These are phyloP conservation scores for Raffaelea deltoideospora DNA, from an alignment of 2,329 filamentous ascomycete species.

Conservation along the genomic window DNA sequence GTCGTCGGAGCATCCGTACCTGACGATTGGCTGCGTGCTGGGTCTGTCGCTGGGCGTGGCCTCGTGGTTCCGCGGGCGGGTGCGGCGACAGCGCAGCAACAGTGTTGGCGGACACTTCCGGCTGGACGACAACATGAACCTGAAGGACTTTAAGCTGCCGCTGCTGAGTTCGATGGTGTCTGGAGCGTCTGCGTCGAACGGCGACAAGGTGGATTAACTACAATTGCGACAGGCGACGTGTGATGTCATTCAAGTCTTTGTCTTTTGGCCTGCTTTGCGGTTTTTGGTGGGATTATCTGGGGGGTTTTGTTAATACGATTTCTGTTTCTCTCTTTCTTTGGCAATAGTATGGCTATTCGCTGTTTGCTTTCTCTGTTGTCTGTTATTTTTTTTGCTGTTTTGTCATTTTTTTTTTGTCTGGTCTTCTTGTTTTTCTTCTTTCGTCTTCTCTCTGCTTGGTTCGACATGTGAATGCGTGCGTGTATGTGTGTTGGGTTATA, in stretches of 20 bases:
- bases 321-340: too few relatives aligned
- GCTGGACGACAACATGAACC: conserved; percentile 37
- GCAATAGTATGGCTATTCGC: too few relatives aligned
- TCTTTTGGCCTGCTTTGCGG: too few relatives aligned
- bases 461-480: not conserved
- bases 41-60: conserved; percentile 37
- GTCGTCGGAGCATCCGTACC: conserved; percentile 43
- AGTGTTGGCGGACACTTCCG: conserved; percentile 46
- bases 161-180: conserved; percentile 29
- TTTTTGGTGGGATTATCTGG: not conserved
- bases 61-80: conserved; percentile 38
- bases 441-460: not conserved
- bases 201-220: conserved; percentile 35
- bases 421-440: not conserved
- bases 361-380: too few relatives aligned
- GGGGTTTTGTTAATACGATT: too few relatives aligned
- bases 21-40: conserved; percentile 41
- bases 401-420: not conserved
- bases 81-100: conserved; percentile 36
- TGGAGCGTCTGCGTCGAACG: conserved; percentile 20
- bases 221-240: not conserved
- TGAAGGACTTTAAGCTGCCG: conserved; percentile 46
- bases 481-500: too few relatives aligned
- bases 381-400: too few relatives aligned
- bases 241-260: too few relatives aligned